Base-by-base conservation (phyloP, 768 basidiomycete species). In the Russula foetens region DNA sequence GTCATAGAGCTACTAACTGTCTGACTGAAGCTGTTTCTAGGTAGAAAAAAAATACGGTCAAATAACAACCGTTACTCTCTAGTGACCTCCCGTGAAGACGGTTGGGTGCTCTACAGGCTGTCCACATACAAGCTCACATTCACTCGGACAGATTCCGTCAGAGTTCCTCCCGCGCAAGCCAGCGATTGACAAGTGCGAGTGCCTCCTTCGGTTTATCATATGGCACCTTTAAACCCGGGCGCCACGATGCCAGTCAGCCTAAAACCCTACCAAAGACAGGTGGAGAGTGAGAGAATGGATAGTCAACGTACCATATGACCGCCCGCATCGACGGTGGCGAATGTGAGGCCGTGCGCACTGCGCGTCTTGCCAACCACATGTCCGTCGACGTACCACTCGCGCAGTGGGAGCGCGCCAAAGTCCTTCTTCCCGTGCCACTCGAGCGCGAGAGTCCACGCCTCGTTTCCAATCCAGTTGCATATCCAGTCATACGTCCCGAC, bases 281-380 rank as follows among this genome's bases (percentile, higher is more conserved):
- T 5, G 6, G 23, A 23, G 35, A 7, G 0, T 2, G 23, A 23
- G 9, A 21, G 19, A 29, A 23, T 41, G 39, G 3, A 8, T 9
- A 8, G 14, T n/a, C n/a, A 35, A 35, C 65, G 45, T 43, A 85
- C 85, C 85, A 86, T 86, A 73, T 90, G 88, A n/a, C 88, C 88
- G 19, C 86, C 88, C 11, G 77, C 84, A 43, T 78, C 71, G 46
- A 88, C 73, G 0, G 81, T 85, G 7, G 77, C 80, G 69, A 83
- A 88, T 12, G 84, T 86, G 55, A 92, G 71, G 9, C 79, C 80
- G 6, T 76, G 77, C 26, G 76, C 76, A 49, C 74, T 76, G 66
- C 83, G 79, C 38, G 80, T 81, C 64, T 74, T 71, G 3, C 87
- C 87, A 0, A 77, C 86, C 8, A 69, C 68, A 53, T 77, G 68